Base-by-base conservation (phyloP, 139 green algal species). In the Coelastrella sp. region DNA sequence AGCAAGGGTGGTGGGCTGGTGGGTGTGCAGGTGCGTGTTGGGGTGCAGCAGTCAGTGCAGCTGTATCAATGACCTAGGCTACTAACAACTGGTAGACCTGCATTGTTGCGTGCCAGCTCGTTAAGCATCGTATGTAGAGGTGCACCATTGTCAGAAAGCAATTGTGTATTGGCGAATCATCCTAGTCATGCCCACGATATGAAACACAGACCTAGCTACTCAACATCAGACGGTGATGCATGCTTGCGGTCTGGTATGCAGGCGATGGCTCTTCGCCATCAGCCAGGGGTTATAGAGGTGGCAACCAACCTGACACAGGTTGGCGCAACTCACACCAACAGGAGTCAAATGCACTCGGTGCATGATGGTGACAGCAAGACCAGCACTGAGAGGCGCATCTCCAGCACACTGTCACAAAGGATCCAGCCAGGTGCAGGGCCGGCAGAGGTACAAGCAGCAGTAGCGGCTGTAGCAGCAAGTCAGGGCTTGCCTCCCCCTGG, bases 181-280 rank as follows among this genome's bases (percentile, higher is more conserved):
- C 17, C 59, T 34, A 19, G 59, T 35, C 27, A 19, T 27, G 25
- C 51, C 57, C 15, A 59, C 32, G 21, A 2, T 21, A 53, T 21
- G 45, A 8, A 21, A 13, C 11, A 57, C 1, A 23, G 45, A 0
- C 1, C 0, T 13, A 57, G 11, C 15, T 0, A n/a, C n/a, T 57
- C 0, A 57, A 57, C 1, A 9, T 57, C 45, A 57, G 11, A 13
- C 45, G 1, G n/a, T n/a, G n/a, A n/a, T n/a, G n/a, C n/a, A n/a
- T 63, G 25, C 32, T 51, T 7, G 15, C 21, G 13, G 34, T 25
- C 13, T 32, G 15, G 35, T 4, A 23, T 68, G 40, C 86, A 95
- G 86, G 92, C 95, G 4, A 96, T 97, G 93, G 95, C 91, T 1
- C 87, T 98, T 71, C 69, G 57, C 32, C 92, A 97, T 45, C 64